Base-by-base conservation (phyloP, 108 stramenopile genomes). In the Seminavis robusta region DNA sequence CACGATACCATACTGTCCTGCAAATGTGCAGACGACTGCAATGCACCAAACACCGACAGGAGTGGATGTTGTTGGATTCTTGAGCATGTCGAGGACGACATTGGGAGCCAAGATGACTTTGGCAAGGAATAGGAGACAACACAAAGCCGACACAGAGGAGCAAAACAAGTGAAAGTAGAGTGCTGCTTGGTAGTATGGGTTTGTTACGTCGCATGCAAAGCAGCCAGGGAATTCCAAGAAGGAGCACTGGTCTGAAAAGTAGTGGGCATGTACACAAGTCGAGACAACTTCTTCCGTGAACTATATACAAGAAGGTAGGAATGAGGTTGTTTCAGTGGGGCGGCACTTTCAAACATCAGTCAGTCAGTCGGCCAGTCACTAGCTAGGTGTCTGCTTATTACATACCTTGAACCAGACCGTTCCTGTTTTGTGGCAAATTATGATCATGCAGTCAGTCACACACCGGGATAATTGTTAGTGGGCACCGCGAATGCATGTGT, bases 401-500 rank as follows among this genome's bases (percentile, higher is more conserved):
- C n/a, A n/a, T n/a, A n/a, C n/a, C n/a, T 77, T 77, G 51, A 81
- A 81, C 80, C 80, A 81, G 16, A 77, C 76, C 11, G 76, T 63
- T 20, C 80, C 80, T n/a, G n/a, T n/a, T n/a, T n/a, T n/a, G n/a
- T n/a, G n/a, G n/a, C n/a, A n/a, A n/a, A n/a, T n/a, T n/a, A n/a
- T n/a, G n/a, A n/a, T n/a, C n/a, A n/a, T n/a, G n/a, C n/a, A n/a
- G n/a, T n/a, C n/a, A n/a, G n/a, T n/a, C n/a, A n/a, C n/a, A n/a
- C n/a, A n/a, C n/a, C n/a, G n/a, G n/a, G n/a, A n/a, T n/a, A n/a
- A n/a, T n/a, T n/a, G n/a, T n/a, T n/a, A n/a, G n/a, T n/a, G n/a
- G n/a, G n/a, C n/a, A n/a, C n/a, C n/a, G n/a, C n/a, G n/a, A n/a
- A n/a, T n/a, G n/a, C n/a, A n/a, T n/a, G n/a, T n/a, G n/a, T n/a